A percentile compares a stretch with the other conserved stretches of the same genome.
Evolutionary conservation across 2,329 filamentous ascomycete species (phyloP).

Genomic region (Periconia sp.): DNA sequence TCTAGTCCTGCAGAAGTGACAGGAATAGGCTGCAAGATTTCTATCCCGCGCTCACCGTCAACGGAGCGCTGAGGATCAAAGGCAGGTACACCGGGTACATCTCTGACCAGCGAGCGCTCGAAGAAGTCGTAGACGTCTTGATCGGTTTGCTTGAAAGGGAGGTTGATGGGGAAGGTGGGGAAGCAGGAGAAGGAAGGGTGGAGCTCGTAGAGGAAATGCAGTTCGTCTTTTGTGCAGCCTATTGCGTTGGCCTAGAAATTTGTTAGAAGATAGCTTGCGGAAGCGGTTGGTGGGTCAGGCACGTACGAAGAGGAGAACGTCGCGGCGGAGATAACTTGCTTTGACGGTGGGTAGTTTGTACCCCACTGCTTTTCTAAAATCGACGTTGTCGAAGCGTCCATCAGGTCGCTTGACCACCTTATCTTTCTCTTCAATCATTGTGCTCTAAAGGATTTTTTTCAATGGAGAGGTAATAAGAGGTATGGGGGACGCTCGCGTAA

Average conservation of each 20-base stretch:
- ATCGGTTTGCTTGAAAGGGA: slow-evolving; percentile 54
- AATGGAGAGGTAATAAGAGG: no score
- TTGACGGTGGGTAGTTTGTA: slow-evolving; percentile 48
- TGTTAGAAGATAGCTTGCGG: neutral
- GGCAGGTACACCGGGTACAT: slow-evolving; percentile 48
- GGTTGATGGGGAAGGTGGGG: slow-evolving; percentile 56
- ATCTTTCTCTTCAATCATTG: slow-evolving; percentile 21
- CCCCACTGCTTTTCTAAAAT: slow-evolving; percentile 49
- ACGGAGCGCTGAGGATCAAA: slow-evolving; percentile 52
- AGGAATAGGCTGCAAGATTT: slow-evolving; percentile 48
- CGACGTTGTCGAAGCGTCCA: slow-evolving; percentile 51
- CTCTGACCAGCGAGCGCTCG: slow-evolving; percentile 39
- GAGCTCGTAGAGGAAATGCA: slow-evolving; percentile 54
- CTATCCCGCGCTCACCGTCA: slow-evolving; percentile 51
- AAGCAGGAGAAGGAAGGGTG: slow-evolving; percentile 54
- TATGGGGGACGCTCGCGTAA: no score
- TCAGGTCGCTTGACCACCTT: slow-evolving; percentile 45
- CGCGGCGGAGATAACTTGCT: slow-evolving; percentile 52
- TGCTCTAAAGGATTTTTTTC: no score
- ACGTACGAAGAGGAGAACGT: slow-evolving; percentile 51
- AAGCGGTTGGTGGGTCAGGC: neutral
- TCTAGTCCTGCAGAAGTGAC: slow-evolving; percentile 44
- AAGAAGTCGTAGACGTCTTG: slow-evolving; percentile 55
- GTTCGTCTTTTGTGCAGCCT: slow-evolving; percentile 47
- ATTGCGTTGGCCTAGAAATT: slow-evolving; percentile 47